phyloP scores from a whole-genome alignment of 768 basidiomycete species.

The Leccinum aurantiacum region DNA sequence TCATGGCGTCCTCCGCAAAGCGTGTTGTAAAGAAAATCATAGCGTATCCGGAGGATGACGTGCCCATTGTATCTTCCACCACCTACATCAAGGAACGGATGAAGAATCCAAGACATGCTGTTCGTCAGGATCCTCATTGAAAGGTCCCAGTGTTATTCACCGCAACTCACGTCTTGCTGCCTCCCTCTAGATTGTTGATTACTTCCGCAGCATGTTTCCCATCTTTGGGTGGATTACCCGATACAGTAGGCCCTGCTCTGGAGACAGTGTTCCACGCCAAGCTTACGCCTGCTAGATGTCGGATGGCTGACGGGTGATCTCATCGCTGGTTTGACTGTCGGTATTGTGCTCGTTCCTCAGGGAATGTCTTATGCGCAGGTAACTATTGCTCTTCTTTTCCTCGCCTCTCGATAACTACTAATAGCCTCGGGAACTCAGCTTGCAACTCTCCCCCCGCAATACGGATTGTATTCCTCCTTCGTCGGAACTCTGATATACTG shows the following conservation, averaged over 20 bases:
- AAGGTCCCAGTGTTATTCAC: background rate
- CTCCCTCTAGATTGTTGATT: background rate
- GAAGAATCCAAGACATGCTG: background rate
- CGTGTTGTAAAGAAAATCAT: background rate
- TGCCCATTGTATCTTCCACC: background rate
- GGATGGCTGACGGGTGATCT: background rate
- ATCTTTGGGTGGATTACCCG: background rate
- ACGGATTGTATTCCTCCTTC: background rate
- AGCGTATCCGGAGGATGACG: background rate
- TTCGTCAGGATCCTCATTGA: background rate
- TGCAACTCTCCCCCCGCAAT: background rate
- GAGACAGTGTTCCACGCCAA: background rate
- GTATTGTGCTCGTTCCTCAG: background rate
- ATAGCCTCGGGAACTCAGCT: background rate
- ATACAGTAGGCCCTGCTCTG: background rate
- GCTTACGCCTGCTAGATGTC: background rate
- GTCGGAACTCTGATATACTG: background rate
- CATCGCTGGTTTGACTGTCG: background rate
- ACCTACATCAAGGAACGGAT: background rate
- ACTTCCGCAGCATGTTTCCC: background rate
- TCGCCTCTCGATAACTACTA: background rate
- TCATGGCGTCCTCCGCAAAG: background rate
- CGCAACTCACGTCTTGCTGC: background rate
- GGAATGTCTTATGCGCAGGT: background rate
- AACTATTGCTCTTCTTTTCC: background rate